These are phyloP conservation scores for Penicillium pancosmium DNA, from an alignment of 495 filamentous ascomycete genomes.

Conservation along the genomic window DNA sequence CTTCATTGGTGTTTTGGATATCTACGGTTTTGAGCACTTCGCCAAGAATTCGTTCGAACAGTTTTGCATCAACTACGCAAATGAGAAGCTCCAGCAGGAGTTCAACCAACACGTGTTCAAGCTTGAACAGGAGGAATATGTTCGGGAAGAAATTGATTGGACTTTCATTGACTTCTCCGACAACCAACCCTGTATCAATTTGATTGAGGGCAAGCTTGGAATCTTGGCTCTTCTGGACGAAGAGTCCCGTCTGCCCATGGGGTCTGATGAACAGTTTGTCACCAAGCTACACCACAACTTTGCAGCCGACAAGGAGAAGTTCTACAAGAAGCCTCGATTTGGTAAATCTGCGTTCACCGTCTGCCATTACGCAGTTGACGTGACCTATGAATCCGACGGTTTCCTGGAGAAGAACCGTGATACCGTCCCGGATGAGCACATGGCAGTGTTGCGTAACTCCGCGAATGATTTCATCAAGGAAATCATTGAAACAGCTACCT, in stretches of 20 bases:
- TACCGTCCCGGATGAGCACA: constrained; percentile 97
- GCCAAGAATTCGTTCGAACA: constrained; percentile 99
- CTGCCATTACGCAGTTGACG: constrained; percentile 97
- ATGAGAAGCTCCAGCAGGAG: constrained; percentile 98
- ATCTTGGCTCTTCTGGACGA: constrained; percentile 92
- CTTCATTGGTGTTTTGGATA: constrained; percentile 99
- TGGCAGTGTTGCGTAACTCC: constrained; percentile 85
- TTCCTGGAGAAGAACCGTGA: constrained; percentile 99
- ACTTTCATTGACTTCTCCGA: constrained; percentile 99
- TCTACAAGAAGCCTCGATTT: constrained; percentile 97
- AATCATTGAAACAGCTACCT: constrained; percentile 82
- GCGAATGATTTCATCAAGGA: constrained; percentile 83
- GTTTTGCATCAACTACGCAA: constrained; percentile 99
- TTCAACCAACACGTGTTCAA: constrained; percentile 99
- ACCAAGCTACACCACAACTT: constrained; percentile 97
- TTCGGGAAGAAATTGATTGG: constrained; percentile 97
- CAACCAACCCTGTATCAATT: constrained; percentile 99
- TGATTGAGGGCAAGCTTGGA: constrained; percentile 96
- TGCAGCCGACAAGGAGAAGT: constrained; percentile 86
- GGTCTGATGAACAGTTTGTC: constrained; percentile 95
- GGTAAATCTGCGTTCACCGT: constrained; percentile 98
- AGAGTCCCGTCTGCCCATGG: constrained; percentile 95
- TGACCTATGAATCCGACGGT: constrained; percentile 99
- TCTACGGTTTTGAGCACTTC: constrained; percentile 99
- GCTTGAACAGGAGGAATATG: constrained; percentile 97